Evolutionary conservation across 371 early-diverging fungal species (phyloP).

Genomic region (Sanchytrium tribonematis): DNA sequence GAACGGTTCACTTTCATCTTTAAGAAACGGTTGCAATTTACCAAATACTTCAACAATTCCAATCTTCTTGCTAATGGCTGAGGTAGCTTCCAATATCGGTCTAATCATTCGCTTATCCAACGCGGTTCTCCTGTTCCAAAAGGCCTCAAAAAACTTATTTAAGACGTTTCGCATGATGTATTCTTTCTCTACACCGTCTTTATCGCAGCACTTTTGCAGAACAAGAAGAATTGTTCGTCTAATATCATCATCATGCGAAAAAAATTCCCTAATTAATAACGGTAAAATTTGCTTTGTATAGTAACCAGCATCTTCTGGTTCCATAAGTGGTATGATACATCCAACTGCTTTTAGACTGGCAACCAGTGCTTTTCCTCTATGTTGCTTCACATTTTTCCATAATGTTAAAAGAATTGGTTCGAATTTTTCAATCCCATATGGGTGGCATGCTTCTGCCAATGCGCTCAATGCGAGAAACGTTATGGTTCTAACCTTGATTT

Average conservation of each 20-base stretch:
- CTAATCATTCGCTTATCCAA: conserved; percentile 68
- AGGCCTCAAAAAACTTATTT: conserved; percentile 74
- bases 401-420: conserved; percentile 62
- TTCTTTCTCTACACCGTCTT: conserved; percentile 57
- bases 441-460: conserved; percentile 82
- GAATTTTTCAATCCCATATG: conserved; percentile 92
- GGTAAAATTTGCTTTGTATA: conserved; percentile 75
- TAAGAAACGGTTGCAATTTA: conserved; percentile 57
- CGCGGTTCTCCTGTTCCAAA: conserved; percentile 92
- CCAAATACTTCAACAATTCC: conserved; percentile 63
- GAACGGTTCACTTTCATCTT: conserved; percentile 78
- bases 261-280: conserved; percentile 75
- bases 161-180: conserved; percentile 59
- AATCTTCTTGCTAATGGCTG: conserved; percentile 67
- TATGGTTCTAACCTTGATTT: conserved; percentile 79
- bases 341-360: conserved; percentile 92
- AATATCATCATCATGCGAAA: conserved; percentile 90
- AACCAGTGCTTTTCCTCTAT: conserved; percentile 83
- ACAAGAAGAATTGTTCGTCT: conserved; percentile 87
- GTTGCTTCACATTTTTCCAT: conserved; percentile 72
- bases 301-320: conserved; percentile 65
- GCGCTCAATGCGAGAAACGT: conserved; percentile 79
- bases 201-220: conserved; percentile 74
- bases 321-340: conserved; percentile 87
- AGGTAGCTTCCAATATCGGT: conserved; percentile 80